Base-by-base conservation (phyloP, 2,329 filamentous ascomycete species). In the Fusarium devonianum region DNA sequence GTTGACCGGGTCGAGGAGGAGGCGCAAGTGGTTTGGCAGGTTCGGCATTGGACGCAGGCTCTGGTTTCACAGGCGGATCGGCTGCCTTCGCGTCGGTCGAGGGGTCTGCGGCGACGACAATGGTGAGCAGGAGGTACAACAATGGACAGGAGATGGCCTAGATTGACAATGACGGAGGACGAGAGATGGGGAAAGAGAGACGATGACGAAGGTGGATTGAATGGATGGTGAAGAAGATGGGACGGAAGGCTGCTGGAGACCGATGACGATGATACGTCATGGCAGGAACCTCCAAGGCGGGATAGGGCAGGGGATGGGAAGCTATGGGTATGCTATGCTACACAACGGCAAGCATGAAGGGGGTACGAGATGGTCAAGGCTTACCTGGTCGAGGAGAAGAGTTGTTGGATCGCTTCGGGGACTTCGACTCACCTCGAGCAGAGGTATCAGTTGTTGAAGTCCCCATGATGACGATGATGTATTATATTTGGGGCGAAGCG, bases 1-100 rank as follows among this genome's bases (percentile, higher is more conserved):
- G 70, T 67, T 82, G 81, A 56, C 75, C 75, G 45, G 85, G 82
- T 72, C 86, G 86, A 50, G 87, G 87, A 46, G 88, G 87, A 62
- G 87, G 87, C 60, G 86, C 85, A 67, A 90, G 80, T 46, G 86
- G 84, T 73, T 84, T 84, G 66, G 84, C 76, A 44, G 75, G 71
- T 68, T 87, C 84, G 71, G 77, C 77, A 77, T 82, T 82, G 64
- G 78, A 70, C 60, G 73, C 64, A 50, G 67, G 66, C 65, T 86
- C 81, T 56, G 73, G 58, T 69, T 83, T 83, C 59, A 73, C 65
- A 49, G 70, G 58, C 29, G 67, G 66, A 62, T 79, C 78, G 67
- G 67, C 47, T 60, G 29, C 58, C 66, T 82, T 83, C 62, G 73
- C 69, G 66, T 78, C 76, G 60, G 75, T 62, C 60, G 71, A 69